These are phyloP conservation scores for Berkeleyomyces rouxiae DNA, from an alignment of 2,329 filamentous ascomycete genomes.

Conservation along the genomic window DNA sequence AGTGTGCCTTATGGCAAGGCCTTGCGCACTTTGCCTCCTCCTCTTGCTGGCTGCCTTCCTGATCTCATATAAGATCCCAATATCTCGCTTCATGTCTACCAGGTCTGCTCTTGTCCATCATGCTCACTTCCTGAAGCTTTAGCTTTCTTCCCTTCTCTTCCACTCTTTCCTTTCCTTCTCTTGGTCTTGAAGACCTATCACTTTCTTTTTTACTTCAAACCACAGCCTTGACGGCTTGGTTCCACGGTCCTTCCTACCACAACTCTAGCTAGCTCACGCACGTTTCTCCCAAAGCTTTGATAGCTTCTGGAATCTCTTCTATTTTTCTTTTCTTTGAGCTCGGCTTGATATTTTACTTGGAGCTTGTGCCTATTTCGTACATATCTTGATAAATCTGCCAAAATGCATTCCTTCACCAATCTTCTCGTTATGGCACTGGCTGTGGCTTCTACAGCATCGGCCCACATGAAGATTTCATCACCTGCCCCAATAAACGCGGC, in stretches of 20 bases:
- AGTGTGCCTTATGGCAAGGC: background rate
- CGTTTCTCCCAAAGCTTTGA: conserved; percentile 1
- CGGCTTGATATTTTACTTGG: background rate
- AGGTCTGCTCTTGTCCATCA: background rate
- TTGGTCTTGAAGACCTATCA: conserved; percentile 10
- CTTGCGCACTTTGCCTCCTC: background rate
- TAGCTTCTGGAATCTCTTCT: conserved; percentile 2
- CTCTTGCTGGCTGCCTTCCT: background rate
- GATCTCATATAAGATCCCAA: background rate
- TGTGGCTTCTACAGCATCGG: conserved; percentile 43
- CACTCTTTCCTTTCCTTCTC: background rate
- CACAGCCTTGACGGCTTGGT: background rate
- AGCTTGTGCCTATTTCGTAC: background rate
- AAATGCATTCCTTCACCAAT: conserved; percentile 21
- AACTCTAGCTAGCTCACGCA: background rate
- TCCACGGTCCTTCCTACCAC: background rate
- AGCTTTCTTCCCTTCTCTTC: conserved; percentile 2
- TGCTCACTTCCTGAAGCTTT: background rate
- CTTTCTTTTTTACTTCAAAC: background rate
- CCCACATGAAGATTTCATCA: conserved; percentile 58
- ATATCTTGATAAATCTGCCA: background rate
- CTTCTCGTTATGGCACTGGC: conserved; percentile 32
- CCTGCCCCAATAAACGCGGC: conserved; percentile 45
- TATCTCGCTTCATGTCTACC: background rate
- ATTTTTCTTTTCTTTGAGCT: background rate